Evolutionary conservation across 805 yeast genomes (phyloP).

Genomic region (Suhomyces canberraensis): DNA sequence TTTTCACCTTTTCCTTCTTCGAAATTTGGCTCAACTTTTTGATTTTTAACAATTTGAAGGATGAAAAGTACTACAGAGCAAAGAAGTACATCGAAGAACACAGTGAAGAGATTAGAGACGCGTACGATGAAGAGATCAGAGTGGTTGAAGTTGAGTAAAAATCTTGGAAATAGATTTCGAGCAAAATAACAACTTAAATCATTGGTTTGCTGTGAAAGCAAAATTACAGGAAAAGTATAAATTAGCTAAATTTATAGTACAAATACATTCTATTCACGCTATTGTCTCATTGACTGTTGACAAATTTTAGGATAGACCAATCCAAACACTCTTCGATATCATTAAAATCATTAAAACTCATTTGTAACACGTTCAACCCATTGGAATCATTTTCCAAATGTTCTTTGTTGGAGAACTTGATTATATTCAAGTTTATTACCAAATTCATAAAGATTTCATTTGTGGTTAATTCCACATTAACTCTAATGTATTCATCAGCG

Average conservation of each 20-base stretch:
- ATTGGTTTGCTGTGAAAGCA: too few relatives aligned
- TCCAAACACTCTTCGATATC: constrained; percentile 55
- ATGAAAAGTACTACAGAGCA: constrained; percentile 53
- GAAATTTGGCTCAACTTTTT: constrained; percentile 72
- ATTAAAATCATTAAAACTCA: constrained; percentile 47
- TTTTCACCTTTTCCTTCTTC: constrained; percentile 55
- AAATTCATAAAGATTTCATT: constrained; percentile 42
- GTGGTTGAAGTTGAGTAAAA: constrained; percentile 24
- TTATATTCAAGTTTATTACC: constrained; percentile 32
- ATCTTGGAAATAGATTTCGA: background rate
- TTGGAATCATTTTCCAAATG: constrained; percentile 27
- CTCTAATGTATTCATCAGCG: constrained; percentile 16
- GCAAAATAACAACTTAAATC: too few relatives aligned
- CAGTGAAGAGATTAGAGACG: constrained; percentile 31
- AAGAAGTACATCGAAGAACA: constrained; percentile 41
- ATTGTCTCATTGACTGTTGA: constrained; percentile 11
- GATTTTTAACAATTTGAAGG: constrained; percentile 58
- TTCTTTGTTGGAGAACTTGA: constrained; percentile 23
- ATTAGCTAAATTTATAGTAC: background rate
- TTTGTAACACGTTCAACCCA: constrained; percentile 41
- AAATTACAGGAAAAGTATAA: too few relatives aligned
- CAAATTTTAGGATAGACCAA: constrained; percentile 47
- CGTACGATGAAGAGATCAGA: constrained; percentile 27
- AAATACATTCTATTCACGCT: background rate
- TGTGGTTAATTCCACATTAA: constrained; percentile 31